Evolutionary conservation across 1,284 basidiomycete species (phyloP), one percentile per base, ranked within the genome.

Genomic region (Pseudozyma tsukubaensis): DNA sequence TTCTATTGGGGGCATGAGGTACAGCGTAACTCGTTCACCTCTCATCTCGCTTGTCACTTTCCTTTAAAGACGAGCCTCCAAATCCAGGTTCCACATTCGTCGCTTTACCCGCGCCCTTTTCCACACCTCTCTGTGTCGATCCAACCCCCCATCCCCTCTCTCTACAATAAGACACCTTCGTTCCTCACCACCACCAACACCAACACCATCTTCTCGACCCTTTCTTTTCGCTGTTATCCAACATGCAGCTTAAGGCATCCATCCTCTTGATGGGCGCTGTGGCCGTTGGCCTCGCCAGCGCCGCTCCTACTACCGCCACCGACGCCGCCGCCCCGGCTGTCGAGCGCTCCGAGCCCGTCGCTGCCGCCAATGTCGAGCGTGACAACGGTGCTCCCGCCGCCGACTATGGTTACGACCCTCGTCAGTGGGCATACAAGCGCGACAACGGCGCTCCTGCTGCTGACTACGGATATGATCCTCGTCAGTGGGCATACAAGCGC

Each of bases 191-290:
- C 40, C 48, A 39, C 32, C 39, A 50, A 11, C 48, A 39, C 32
- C 39, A 50, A 11, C 57, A 51, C 32, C 40, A 35, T 11, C 47
- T 12, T 21, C 18, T 14, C 16, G 29, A 21, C 10, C 36, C 36
- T 34, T 24, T 39, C 42, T 48, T 32, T 37, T 11, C 40, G 24
- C 24, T 29, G 24, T 29, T 6, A 29, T 29, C 6, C 43, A 63
- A 11, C 52, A 72, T 72, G 70, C 70, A 72, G 64, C 47, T 72
- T 53, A 63, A 63, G 39, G 59, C 70, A 13, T 62, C 69, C 50
- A 50, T 64, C 16, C 34, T 66, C 49, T 53, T 72, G 50, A 68
- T 68, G 57, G 70, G 64, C 53, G 18, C 59, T 32, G 64, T 61
- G 52, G 64, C 58, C 50, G 60, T 49, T 24, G 64, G 64, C 60